These are phyloP conservation scores for Leccinum truebloodii DNA, from an alignment of 768 basidiomycete genomes.

Conservation along the genomic window DNA sequence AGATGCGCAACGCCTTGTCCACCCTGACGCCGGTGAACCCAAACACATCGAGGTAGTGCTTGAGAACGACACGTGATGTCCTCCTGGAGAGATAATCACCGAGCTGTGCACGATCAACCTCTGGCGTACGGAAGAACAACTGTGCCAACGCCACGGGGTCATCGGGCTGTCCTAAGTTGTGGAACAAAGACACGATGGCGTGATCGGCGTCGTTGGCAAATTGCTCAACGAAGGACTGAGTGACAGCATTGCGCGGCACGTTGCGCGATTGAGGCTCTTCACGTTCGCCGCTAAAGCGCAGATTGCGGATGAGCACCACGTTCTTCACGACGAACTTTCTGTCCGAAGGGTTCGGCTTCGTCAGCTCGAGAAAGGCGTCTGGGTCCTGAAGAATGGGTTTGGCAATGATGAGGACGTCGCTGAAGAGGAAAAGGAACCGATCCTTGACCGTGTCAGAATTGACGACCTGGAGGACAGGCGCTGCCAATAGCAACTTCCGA, in stretches of 20 bases:
- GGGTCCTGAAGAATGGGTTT: conserved; percentile 81
- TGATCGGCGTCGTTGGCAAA: conserved; percentile 81
- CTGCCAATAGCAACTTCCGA: conserved; percentile 79
- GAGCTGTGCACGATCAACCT: conserved; percentile 79
- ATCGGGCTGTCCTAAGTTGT: conserved; percentile 57
- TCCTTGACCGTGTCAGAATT: conserved; percentile 95
- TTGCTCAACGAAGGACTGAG: conserved; percentile 73
- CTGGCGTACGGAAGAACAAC: conserved; percentile 76
- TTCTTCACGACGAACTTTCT: conserved; percentile 84
- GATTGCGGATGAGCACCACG: conserved; percentile 73
- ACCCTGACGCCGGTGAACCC: conserved; percentile 81
- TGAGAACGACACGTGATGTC: conserved; percentile 72
- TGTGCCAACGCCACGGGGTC: conserved; percentile 78
- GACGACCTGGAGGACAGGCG: conserved; percentile 90
- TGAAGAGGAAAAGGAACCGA: conserved; percentile 96
- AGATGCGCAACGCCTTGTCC: conserved; percentile 87
- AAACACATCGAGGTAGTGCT: conserved; percentile 86
- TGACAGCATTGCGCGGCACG: conserved; percentile 56
- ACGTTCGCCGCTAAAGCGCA: conserved; percentile 71
- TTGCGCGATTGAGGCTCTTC: conserved; percentile 54
- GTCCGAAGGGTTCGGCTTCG: conserved; percentile 59
- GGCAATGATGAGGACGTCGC: conserved; percentile 88
- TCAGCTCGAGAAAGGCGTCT: conserved; percentile 58
- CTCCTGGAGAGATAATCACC: conserved; percentile 82
- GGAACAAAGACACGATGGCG: conserved; percentile 71